These are phyloP conservation scores for Lactarius hatsudake DNA, from an alignment of 768 basidiomycete genomes.

Conservation along the genomic window DNA sequence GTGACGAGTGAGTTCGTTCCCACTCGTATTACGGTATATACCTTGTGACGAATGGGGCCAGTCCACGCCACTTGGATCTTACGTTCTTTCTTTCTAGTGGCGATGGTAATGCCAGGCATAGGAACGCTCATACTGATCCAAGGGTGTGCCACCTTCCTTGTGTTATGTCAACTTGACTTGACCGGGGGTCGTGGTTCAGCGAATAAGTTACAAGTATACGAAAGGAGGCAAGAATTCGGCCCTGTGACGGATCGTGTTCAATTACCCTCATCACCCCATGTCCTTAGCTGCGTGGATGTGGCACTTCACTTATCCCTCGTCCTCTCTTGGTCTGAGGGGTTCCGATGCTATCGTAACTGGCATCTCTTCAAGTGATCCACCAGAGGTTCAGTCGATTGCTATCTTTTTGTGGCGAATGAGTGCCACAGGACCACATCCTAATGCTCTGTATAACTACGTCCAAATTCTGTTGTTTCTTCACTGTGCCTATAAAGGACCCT, in stretches of 20 bases:
- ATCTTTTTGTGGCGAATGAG: not conserved
- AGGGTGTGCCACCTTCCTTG: too few species aligned
- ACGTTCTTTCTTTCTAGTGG: not conserved
- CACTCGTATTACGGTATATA: not conserved
- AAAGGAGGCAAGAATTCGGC: not conserved
- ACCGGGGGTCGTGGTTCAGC: not conserved
- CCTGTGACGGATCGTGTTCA: not conserved
- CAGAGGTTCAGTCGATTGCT: not conserved
- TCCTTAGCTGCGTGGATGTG: not conserved
- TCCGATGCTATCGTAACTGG: not conserved
- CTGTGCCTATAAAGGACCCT: not conserved
- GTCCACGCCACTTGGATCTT: not conserved
- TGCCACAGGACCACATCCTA: not conserved
- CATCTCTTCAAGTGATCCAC: not conserved
- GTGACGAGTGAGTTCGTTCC: not conserved
- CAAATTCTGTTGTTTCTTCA: not conserved
- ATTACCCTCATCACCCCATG: not conserved
- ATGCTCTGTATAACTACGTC: not conserved
- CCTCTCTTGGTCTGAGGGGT: not conserved
- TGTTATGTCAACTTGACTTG: too few species aligned
- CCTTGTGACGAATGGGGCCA: not conserved
- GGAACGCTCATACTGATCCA: not conserved
- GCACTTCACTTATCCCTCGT: not conserved
- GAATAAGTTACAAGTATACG: not conserved
- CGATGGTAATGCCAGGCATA: not conserved